Evolutionary conservation across 2,329 filamentous ascomycete species (phyloP).

Genomic region (Furcasterigmium sp.): DNA sequence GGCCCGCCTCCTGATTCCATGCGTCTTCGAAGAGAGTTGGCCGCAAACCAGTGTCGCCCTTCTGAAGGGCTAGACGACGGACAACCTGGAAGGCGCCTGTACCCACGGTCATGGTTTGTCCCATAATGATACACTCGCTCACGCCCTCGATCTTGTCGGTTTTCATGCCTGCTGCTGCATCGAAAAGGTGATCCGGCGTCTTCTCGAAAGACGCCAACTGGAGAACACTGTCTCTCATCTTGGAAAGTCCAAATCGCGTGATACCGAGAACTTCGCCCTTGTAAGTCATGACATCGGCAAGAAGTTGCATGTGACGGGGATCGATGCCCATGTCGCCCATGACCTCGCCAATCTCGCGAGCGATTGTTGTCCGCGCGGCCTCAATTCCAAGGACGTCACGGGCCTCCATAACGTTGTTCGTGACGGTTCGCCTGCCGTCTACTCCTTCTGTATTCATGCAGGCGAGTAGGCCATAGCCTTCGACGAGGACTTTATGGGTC

Average conservation of each 20-base stretch:
- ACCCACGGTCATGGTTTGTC: conserved; percentile 85
- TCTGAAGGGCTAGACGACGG: conserved; percentile 63
- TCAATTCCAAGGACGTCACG: conserved; percentile 88
- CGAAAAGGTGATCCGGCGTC: conserved; percentile 95
- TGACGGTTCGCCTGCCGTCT: conserved; percentile 65
- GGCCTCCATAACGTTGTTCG: conserved; percentile 89
- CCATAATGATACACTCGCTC: conserved; percentile 96
- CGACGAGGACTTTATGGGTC: conserved; percentile 74
- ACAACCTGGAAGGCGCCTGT: conserved; percentile 92
- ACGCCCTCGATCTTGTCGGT: conserved; percentile 90
- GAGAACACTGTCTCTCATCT: conserved; percentile 91
- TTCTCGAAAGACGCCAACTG: conserved; percentile 97
- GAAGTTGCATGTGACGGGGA: conserved; percentile 92
- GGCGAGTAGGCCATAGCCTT: conserved; percentile 83
- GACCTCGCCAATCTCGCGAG: conserved; percentile 78
- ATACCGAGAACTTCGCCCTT: conserved; percentile 96
- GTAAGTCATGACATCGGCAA: conserved; percentile 98
- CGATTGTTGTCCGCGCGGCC: conserved; percentile 84
- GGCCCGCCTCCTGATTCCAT: conserved; percentile 37
- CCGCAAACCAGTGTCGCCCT: conserved; percentile 51
- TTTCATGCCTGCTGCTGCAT: conserved; percentile 89
- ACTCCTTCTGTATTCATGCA: conserved; percentile 96
- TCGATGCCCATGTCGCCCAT: conserved; percentile 97
- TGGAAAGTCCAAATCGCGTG: conserved; percentile 90
- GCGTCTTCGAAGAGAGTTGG: conserved; percentile 68